These are phyloP conservation scores for Debaryomycetaceae sp. DNA, from an alignment of 1,139 yeast species.

Conservation along the genomic window DNA sequence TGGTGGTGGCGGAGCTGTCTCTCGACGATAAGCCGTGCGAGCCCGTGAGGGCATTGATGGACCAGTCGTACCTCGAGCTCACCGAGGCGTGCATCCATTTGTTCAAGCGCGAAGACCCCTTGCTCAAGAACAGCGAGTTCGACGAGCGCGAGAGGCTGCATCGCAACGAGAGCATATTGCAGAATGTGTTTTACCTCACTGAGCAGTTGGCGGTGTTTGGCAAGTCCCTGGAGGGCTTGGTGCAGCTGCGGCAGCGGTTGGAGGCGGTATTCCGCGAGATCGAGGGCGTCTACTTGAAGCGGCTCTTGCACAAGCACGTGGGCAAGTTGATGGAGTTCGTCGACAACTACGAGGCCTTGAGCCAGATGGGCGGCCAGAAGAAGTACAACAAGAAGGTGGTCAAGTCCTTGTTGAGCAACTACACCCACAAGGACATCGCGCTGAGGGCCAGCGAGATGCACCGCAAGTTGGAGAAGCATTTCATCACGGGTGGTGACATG, in stretches of 20 bases:
- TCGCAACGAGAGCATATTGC: slow-evolving; percentile 56
- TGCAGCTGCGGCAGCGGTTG: slow-evolving; percentile 40
- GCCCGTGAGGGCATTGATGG: slow-evolving; percentile 32
- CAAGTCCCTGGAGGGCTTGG: slow-evolving; percentile 18
- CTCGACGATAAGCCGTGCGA: slow-evolving; percentile 19
- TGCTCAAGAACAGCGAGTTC: slow-evolving; percentile 41
- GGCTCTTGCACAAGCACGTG: slow-evolving; percentile 40
- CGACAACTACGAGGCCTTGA: slow-evolving; percentile 55
- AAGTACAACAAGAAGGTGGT: slow-evolving; percentile 59
- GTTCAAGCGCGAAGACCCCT: slow-evolving; percentile 40
- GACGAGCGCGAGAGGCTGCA: slow-evolving; percentile 57
- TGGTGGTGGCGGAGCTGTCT: slow-evolving; percentile 33
- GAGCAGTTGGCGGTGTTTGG: slow-evolving; percentile 43
- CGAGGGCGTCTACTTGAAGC: slow-evolving; percentile 39
- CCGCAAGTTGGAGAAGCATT: slow-evolving; percentile 56
- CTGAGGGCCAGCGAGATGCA: slow-evolving; percentile 54
- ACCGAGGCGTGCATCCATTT: slow-evolving; percentile 33
- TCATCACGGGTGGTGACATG: slow-evolving; percentile 39
- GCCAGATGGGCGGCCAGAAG: slow-evolving; percentile 52
- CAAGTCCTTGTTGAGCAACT: slow-evolving; percentile 50
- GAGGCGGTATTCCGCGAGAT: slow-evolving; percentile 47
- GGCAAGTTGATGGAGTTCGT: slow-evolving; percentile 68
- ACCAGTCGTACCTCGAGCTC: slow-evolving; percentile 36
- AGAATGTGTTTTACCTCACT: slow-evolving; percentile 56
- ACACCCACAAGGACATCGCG: slow-evolving; percentile 56